Evolutionary conservation across 2,329 filamentous ascomycete species (phyloP), one percentile per base, ranked within the genome.

Genomic region (Diplodia sapinea): DNA sequence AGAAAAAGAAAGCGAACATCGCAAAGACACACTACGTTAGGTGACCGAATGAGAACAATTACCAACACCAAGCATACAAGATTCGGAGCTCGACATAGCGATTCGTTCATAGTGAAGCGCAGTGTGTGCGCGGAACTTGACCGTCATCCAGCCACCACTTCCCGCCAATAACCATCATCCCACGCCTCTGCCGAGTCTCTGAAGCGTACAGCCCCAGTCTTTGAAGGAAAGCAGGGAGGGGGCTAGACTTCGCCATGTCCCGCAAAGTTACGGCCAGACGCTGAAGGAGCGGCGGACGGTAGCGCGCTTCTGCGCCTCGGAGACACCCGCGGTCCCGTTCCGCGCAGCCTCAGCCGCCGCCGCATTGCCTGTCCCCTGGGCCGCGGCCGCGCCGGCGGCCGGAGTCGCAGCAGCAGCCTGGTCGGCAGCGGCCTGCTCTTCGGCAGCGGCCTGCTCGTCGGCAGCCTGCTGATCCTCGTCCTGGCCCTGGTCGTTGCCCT

Each of bases 11-110:
- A 33, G 8, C 31, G 31, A 33, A 33, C 31, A 33, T 33, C 31
- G 31, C 43, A 47, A 47, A 47, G n/a, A 47, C n/a, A 63, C 43
- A 63, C 59, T 51, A 63, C 50, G 31, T 63, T 51, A 31, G 43
- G 23, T 43, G 40, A n/a, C 29, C 12, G 23, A 57, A 33, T 33
- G 50, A 38, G 23, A 40, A 62, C n/a, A 38, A 51, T 38, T 63
- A 51, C 13, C 43, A 20, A 20, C 13, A 20, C 43, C 43, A 47
- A 20, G 43, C 43, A 47, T 20, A 20, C 1, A 47, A 20, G 43
- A 20, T 47, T 4, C 17, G 43, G 43, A 47, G 43, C 43, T 47
- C 17, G 43, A 47, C 43, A 20, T 47, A n/a, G 20, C 29, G 29
- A 38, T n/a, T 12, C 50, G 17, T 33, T 51, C 29, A 49, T 50